A percentile compares a stretch with the other conserved stretches of the same genome.
Conservation (phyloP, 352 stramenopile species). For the Globisporangium acanthophoron region DNA sequence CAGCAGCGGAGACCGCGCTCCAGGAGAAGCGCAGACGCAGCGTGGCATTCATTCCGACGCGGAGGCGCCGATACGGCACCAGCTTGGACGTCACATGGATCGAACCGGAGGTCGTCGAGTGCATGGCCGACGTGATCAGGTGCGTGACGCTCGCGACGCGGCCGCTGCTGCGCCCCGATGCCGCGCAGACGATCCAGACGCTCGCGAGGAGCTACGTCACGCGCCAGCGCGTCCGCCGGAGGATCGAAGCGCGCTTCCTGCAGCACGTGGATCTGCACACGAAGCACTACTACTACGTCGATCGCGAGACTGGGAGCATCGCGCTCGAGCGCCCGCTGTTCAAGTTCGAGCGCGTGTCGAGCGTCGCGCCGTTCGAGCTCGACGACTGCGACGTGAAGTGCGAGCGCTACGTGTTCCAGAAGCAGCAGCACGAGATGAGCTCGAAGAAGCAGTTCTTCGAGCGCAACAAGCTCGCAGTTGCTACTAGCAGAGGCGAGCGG, state of each 20-base stretch:
- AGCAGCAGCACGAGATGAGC: constrained; percentile 27
- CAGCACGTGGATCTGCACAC: constrained; percentile 38
- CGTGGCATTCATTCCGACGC: constrained; percentile 30
- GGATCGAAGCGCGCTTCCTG: constrained; percentile 34
- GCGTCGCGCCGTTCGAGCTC: constrained; percentile 31
- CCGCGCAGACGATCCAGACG: constrained; percentile 54
- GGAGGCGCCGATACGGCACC: constrained; percentile 37
- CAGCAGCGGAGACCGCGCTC: not conserved
- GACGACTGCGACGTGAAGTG: constrained; percentile 39
- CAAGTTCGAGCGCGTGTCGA: constrained; percentile 20
- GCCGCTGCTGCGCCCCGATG: constrained; percentile 34
- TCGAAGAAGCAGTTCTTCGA: constrained; percentile 46
- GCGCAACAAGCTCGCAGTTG: constrained; percentile 3
- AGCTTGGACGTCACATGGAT: constrained; percentile 59
- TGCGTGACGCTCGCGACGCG: constrained; percentile 19
- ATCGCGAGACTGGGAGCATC: constrained; percentile 27
- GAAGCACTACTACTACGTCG: constrained; percentile 54
- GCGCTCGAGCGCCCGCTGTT: constrained; percentile 42
- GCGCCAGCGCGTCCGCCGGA: constrained; percentile 23
- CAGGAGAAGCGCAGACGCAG: constrained; percentile 9
- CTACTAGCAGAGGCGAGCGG: not conserved
- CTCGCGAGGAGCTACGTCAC: constrained; percentile 35
- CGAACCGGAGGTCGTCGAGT: constrained; percentile 54
- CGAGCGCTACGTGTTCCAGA: constrained; percentile 37
- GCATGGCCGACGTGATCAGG: constrained; percentile 38